A percentile compares a stretch with the other conserved stretches of the same genome.
Evolutionary conservation across 1,139 yeast species (phyloP).

Genomic region (Pneumocystis sp.): DNA sequence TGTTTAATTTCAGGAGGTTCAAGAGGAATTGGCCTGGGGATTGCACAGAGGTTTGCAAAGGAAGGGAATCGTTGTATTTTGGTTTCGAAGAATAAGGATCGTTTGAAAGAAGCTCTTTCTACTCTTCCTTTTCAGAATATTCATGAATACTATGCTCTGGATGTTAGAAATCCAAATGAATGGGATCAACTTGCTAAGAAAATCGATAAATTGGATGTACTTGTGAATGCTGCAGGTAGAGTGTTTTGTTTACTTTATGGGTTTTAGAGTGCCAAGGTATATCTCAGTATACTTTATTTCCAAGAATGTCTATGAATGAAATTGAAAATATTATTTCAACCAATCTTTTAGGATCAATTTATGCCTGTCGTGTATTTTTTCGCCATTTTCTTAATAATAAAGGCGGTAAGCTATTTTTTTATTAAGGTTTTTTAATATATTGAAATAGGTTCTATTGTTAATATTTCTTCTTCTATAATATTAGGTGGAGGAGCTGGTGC

Average conservation of each 20-base stretch:
- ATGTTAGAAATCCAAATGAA: slow-evolving; percentile 14
- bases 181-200: slow-evolving; percentile 1
- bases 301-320: slow-evolving; percentile 30
- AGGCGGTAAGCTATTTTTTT: not conserved
- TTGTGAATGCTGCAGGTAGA: slow-evolving; percentile 17
- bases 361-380: slow-evolving; percentile 35
- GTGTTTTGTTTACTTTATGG: not conserved
- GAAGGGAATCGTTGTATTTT: slow-evolving; percentile 51
- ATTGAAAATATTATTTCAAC: slow-evolving; percentile 39
- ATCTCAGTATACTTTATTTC: slow-evolving; percentile 45
- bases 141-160: slow-evolving; percentile 37
- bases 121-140: slow-evolving; percentile 25
- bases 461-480: slow-evolving; percentile 62
- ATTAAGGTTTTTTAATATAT: slow-evolving; percentile 32
- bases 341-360: slow-evolving; percentile 54
- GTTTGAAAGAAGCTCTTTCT: slow-evolving; percentile 26
- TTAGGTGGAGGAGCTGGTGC: slow-evolving; percentile 41
- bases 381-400: slow-evolving; percentile 5
- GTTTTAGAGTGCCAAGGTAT: slow-evolving; percentile 33
- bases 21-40: slow-evolving; percentile 60
- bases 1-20: slow-evolving; percentile 67
- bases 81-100: slow-evolving; percentile 38
- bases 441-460: slow-evolving; percentile 34
- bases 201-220: slow-evolving; percentile 11
- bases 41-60: slow-evolving; percentile 42